Evolutionary conservation across 2,329 filamentous ascomycete genomes (phyloP), one percentile per base, ranked within the genome.

Genomic region (Trichoderma sp.): DNA sequence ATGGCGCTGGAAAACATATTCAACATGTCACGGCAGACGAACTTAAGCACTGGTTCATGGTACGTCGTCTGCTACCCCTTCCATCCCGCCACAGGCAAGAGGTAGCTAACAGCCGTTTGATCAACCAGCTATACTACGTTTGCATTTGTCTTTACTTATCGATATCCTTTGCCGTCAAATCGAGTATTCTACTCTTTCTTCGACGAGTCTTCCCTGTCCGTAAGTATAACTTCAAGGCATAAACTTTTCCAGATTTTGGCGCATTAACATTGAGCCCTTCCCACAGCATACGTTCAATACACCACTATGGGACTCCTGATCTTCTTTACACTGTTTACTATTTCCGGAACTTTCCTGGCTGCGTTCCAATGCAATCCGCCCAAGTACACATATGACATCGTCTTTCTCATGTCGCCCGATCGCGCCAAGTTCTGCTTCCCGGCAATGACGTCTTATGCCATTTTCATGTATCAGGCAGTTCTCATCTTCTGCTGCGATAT

Each of bases 341-440:
- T 64, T 8, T 64, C 61, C 15, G 61, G 61, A 47, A 64, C 61
- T n/a, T 64, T 64, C 26, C 36, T 64, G 8, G 61, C 61, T 26
- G 61, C 61, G 11, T 64, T 64, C 39, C 61, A 64, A 30, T 64
- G 61, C 61, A 64, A 64, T 3, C 61, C 61, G 26, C 61, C 61
- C 36, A 64, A 64, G 61, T 64, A 64, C 61, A 64, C 61, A 30
- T 64, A 64, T 17, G 61, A 64, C 61, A 64, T 64, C 23, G 28
- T 28, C 15, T 64, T 64, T 5, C 34, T 64, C 36, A 64, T 64
- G 61, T 50, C 61, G 13, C 61, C 61, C 34, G 61, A 64, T 20
- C 61, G 61, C 23, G 23, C 61, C 61, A 64, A 64, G n/a, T 32
- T 26, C 15, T 64, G 61, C 61, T 64, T 64, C 26, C 39, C 61